Percentiles rank a stretch among this genome's conserved stretches.
Evolutionary conservation across 1,284 basidiomycete genomes (phyloP).

Genomic region (Rhodotorula sp.): DNA sequence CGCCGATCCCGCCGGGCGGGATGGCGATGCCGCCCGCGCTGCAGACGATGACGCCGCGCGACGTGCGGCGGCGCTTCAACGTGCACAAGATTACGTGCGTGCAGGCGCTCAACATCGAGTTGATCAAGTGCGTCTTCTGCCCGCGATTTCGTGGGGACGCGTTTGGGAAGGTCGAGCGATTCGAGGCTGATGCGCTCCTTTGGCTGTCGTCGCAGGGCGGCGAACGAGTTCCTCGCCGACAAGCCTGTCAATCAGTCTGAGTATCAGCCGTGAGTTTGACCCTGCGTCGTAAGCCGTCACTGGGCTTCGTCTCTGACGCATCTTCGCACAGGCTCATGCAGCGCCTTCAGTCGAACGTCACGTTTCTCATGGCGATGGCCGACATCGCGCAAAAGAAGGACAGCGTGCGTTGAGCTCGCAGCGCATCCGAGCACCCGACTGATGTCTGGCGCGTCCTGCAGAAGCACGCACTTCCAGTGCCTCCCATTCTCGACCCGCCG

Average conservation of each 20-base stretch:
- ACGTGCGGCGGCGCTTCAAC: conserved; percentile 35
- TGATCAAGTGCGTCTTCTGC: conserved; percentile 25
- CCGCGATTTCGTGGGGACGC: no score
- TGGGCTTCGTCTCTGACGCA: background rate
- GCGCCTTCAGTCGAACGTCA: conserved; percentile 34
- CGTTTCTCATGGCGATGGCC: conserved; percentile 33
- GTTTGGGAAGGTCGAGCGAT: background rate
- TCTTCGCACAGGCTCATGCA: conserved; percentile 20
- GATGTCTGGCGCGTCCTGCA: background rate
- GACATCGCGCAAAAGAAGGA: conserved; percentile 12
- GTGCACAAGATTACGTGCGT: conserved; percentile 35
- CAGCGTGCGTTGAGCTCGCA: conserved; percentile 1
- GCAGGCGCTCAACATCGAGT: conserved; percentile 29
- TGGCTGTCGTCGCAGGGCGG: conserved; percentile 10
- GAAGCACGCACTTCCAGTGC: conserved; percentile 16
- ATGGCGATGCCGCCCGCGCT: conserved; percentile 17
- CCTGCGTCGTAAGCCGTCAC: no score
- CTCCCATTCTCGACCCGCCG: conserved; percentile 34
- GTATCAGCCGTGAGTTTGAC: conserved; percentile 14
- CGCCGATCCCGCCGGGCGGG: background rate
- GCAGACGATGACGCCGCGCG: conserved; percentile 29
- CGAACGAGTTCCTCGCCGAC: conserved; percentile 26
- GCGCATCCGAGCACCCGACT: background rate
- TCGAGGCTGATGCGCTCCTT: background rate
- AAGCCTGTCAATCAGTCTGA: conserved; percentile 22